Percentiles rank a stretch among this genome's conserved stretches.
Evolutionary conservation across 2,329 filamentous ascomycete genomes (phyloP).

Genomic region (Trichoderma harzianum): DNA sequence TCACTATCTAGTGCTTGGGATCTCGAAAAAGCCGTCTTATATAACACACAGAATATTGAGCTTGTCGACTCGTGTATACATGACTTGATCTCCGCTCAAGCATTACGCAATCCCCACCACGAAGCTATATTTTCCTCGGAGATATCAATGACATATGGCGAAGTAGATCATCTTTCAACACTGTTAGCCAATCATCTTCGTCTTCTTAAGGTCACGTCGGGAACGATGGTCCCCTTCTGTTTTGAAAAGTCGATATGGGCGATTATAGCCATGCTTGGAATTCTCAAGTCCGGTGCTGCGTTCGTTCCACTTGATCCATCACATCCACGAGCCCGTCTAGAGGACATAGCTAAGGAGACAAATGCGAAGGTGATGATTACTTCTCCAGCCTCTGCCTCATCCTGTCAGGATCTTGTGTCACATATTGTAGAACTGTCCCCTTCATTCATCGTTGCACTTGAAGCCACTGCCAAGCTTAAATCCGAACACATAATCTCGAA

Average conservation of each 20-base stretch:
- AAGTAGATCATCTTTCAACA: not conserved
- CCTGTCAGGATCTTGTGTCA: not conserved
- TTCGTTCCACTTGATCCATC: conserved; percentile 27
- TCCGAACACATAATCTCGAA: not conserved
- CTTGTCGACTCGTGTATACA: not conserved
- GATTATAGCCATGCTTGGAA: conserved; percentile 26
- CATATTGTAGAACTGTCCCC: not conserved
- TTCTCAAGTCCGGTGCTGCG: conserved; percentile 29
- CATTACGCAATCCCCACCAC: not conserved
- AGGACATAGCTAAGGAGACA: conserved; percentile 11
- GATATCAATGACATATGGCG: conserved; percentile 1
- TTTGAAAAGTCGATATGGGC: conserved; percentile 23
- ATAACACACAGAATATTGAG: not conserved
- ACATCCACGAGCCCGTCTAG: conserved; percentile 1
- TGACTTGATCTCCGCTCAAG: not conserved
- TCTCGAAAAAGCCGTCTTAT: not conserved
- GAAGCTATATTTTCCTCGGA: conserved; percentile 17
- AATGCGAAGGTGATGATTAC: conserved; percentile 14
- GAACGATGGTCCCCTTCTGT: conserved; percentile 19
- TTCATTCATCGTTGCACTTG: not conserved
- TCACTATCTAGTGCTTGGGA: not conserved
- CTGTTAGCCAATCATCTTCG: conserved; percentile 8
- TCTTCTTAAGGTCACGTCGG: conserved; percentile 25
- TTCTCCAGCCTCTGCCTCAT: not conserved
- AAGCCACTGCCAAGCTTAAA: not conserved